Percentiles rank a stretch among this genome's conserved stretches.
phyloP scores from a whole-genome alignment of 805 yeast species.

The Yarrowia osloensis region DNA sequence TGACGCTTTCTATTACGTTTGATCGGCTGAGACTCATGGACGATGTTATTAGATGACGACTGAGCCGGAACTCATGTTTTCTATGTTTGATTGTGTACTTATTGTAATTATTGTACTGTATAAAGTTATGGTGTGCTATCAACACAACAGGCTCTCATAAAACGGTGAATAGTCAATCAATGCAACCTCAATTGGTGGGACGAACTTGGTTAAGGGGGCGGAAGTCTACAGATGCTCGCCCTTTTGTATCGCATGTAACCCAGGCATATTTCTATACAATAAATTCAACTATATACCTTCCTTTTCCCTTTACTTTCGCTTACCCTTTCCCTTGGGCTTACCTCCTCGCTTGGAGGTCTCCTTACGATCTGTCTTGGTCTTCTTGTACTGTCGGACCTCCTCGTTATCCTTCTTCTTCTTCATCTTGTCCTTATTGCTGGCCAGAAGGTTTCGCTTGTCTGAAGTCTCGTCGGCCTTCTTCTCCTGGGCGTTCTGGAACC shows the following conservation, averaged over 20 bases:
- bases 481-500: slow-evolving; percentile 77
- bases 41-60: too few species aligned
- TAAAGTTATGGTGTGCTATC: not conserved
- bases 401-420: slow-evolving; percentile 67
- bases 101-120: not conserved
- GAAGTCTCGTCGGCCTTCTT: slow-evolving; percentile 43
- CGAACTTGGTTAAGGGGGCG: too few species aligned
- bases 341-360: slow-evolving; percentile 46
- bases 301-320: slow-evolving; percentile 35
- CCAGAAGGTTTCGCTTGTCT: slow-evolving; percentile 30
- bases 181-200: too few species aligned
- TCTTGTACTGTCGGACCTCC: slow-evolving; percentile 64
- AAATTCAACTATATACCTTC: slow-evolving; percentile 2
- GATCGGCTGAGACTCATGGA: too few species aligned
- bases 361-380: slow-evolving; percentile 73
- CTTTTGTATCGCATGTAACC: too few species aligned
- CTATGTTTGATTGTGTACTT: slow-evolving; percentile 19
- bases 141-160: too few species aligned
- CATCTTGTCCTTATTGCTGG: slow-evolving; percentile 46
- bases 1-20: slow-evolving; percentile 36
- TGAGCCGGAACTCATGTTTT: too few species aligned
- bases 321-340: slow-evolving; percentile 38
- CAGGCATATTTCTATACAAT: too few species aligned
- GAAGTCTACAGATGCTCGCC: too few species aligned
- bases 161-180: too few species aligned